These are phyloP conservation scores for Rhynchosporium secalis DNA, from an alignment of 2,329 filamentous ascomycete genomes.

Conservation along the genomic window DNA sequence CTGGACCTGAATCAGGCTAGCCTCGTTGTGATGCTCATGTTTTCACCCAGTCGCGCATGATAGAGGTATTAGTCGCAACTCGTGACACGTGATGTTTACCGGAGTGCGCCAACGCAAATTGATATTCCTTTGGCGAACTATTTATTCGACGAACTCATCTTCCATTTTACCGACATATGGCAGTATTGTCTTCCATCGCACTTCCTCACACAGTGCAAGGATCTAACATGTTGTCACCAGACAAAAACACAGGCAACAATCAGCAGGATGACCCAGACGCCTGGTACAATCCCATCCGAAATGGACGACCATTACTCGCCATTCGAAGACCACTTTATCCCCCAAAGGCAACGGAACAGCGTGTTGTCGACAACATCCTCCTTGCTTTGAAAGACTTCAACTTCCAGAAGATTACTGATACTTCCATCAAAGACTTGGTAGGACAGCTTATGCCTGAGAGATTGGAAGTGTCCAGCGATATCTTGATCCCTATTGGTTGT, in stretches of 20 bases:
- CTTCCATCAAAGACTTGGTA: neutral
- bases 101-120: neutral
- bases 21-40: too few relatives aligned
- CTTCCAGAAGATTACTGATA: neutral
- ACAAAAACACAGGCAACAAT: neutral
- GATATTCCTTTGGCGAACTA: too few relatives aligned
- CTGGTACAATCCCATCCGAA: neutral
- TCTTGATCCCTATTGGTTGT: slow-evolving; percentile 6
- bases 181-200: too few relatives aligned
- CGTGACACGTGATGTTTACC: too few relatives aligned
- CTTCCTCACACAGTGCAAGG: neutral
- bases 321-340: neutral
- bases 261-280: neutral
- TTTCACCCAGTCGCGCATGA: too few relatives aligned
- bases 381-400: slow-evolving; percentile 1
- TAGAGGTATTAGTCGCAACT: too few relatives aligned
- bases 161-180: neutral
- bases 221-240: neutral
- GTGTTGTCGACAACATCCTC: neutral
- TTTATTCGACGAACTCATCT: neutral
- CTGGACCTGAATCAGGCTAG: too few relatives aligned
- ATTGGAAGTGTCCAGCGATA: neutral
- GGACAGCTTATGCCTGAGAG: neutral
- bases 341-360: neutral
- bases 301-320: slow-evolving; percentile 5